phyloP scores from a whole-genome alignment of 1,139 yeast species.

The Geotrichum reessii region DNA sequence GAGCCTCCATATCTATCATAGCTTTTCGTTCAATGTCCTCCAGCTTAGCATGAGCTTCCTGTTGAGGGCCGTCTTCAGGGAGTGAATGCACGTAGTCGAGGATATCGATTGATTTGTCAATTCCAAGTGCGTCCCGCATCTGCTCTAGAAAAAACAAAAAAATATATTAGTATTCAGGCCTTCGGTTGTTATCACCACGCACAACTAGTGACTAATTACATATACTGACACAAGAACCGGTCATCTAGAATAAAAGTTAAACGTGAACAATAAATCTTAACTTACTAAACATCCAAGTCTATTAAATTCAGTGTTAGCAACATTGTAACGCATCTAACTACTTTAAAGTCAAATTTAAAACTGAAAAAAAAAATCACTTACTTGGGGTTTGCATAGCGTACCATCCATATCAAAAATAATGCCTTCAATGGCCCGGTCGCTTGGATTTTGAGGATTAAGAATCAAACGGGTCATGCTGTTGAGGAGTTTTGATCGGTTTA shows the following conservation, averaged over 20 bases:
- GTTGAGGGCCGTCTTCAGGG: conserved; percentile 36
- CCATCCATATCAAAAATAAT: conserved; percentile 68
- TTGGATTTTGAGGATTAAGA: conserved; percentile 30
- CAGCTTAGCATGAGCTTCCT: conserved; percentile 44
- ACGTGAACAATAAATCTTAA: conserved; percentile 4
- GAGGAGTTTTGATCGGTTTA: background rate
- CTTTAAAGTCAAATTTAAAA: background rate
- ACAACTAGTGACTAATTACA: background rate
- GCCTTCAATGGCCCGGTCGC: conserved; percentile 43
- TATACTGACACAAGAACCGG: too few relatives aligned
- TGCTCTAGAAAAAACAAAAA: conserved; percentile 33
- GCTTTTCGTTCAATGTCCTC: conserved; percentile 49
- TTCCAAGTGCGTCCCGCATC: conserved; percentile 54
- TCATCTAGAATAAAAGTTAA: too few relatives aligned
- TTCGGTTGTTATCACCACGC: background rate
- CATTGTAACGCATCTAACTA: background rate
- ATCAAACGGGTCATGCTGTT: conserved; percentile 28
- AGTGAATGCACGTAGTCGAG: conserved; percentile 45
- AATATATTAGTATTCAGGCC: background rate
- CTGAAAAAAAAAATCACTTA: conserved; percentile 20
- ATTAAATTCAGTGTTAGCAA: conserved; percentile 15
- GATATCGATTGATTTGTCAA: conserved; percentile 47
- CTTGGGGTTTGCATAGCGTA: conserved; percentile 57
- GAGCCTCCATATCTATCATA: conserved; percentile 54
- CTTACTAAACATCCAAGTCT: conserved; percentile 56